Evolutionary conservation across 345 rosid genomes (phyloP).

Genomic region (Geranium brycei): DNA sequence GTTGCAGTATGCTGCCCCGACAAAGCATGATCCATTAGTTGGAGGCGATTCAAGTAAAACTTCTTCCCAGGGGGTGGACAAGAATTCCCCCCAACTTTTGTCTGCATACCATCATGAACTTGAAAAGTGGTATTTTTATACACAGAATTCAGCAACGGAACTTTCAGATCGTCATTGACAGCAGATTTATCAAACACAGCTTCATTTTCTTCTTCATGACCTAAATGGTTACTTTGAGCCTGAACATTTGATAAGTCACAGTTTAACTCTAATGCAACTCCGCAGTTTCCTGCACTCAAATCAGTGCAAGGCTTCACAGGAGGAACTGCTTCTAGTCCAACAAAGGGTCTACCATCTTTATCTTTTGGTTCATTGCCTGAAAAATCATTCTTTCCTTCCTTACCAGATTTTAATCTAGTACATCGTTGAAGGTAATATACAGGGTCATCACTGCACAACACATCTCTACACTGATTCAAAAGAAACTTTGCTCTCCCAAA

Average conservation of each 20-base stretch:
- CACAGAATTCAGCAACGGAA: constrained; percentile 4
- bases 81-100: constrained; percentile 10
- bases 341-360: constrained; percentile 10
- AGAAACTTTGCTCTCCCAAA: constrained; percentile 30
- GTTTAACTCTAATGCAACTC: constrained; percentile 7
- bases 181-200: constrained; percentile 9
- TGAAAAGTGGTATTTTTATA: constrained; percentile 12
- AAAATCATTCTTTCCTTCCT: constrained; percentile 8
- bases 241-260: constrained; percentile 9
- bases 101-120: constrained; percentile 9
- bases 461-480: constrained; percentile 37
- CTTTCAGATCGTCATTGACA: constrained; percentile 4
- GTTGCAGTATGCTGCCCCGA: constrained; percentile 23
- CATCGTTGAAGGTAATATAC: constrained; percentile 32
- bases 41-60: constrained; percentile 65
- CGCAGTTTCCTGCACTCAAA: neutral
- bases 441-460: constrained; percentile 52
- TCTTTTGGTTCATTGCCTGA: constrained; percentile 16
- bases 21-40: constrained; percentile 28
- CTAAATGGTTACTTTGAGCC: constrained; percentile 13
- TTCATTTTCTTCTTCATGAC: constrained; percentile 10
- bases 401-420: constrained; percentile 17
- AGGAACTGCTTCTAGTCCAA: constrained; percentile 7
- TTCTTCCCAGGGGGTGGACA: constrained; percentile 48
- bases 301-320: neutral